Conservation (phyloP, 805 yeast genomes). For the Kluyveromyces dobzhanskii region DNA sequence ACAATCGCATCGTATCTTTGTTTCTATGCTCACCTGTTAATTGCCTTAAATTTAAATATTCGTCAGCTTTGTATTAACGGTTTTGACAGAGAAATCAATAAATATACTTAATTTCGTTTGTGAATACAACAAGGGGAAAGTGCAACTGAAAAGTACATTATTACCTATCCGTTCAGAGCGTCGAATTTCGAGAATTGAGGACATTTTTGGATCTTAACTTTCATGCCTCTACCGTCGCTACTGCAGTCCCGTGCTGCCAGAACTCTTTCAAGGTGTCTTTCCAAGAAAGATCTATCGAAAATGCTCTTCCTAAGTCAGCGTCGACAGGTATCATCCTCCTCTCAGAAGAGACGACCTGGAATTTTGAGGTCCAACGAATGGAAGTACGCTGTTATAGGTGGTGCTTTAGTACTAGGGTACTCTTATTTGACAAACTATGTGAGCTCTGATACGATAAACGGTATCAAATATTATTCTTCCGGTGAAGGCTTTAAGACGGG, state of each 20-base stretch:
- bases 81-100: too few species aligned
- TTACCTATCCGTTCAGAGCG: too few species aligned
- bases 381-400: slow-evolving; percentile 4
- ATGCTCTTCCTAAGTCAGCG: slow-evolving; percentile 7
- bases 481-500: background rate
- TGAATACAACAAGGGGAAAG: too few species aligned
- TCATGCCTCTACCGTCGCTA: slow-evolving; percentile 1
- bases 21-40: too few species aligned
- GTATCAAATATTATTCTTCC: slow-evolving; percentile 16
- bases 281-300: slow-evolving; percentile 12
- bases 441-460: slow-evolving; percentile 21
- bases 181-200: too few species aligned
- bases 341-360: background rate
- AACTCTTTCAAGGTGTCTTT: slow-evolving; percentile 12
- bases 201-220: too few species aligned
- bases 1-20: too few species aligned
- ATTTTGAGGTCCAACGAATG: slow-evolving; percentile 1
- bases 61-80: too few species aligned
- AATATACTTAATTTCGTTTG: too few species aligned
- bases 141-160: too few species aligned
- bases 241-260: slow-evolving; percentile 5
- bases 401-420: slow-evolving; percentile 6
- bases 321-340: background rate
- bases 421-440: slow-evolving; percentile 7
- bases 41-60: too few species aligned